Conservation (phyloP, 2,329 filamentous ascomycete species). For the Trichoderma breve region DNA sequence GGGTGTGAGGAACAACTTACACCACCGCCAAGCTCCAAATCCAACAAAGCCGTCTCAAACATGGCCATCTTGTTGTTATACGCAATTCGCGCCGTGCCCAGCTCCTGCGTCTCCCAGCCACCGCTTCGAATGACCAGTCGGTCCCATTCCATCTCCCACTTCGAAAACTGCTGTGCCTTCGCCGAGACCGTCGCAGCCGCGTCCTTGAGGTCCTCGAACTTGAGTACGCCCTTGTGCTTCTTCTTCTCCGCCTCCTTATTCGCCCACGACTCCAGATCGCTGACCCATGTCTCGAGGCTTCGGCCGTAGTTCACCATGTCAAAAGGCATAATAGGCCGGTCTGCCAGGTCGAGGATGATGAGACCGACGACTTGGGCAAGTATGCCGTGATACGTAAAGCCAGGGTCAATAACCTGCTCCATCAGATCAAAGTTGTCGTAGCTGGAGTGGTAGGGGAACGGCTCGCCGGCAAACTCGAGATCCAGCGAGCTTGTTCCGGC, state of each 20-base stretch:
- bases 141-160: slow-evolving; percentile 78
- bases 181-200: slow-evolving; percentile 60
- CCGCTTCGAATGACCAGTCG: slow-evolving; percentile 65
- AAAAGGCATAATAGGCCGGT: slow-evolving; percentile 78
- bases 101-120: slow-evolving; percentile 70
- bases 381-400: slow-evolving; percentile 74
- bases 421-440: slow-evolving; percentile 93
- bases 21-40: slow-evolving; percentile 68
- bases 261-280: slow-evolving; percentile 65
- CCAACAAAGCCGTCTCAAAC: slow-evolving; percentile 82
- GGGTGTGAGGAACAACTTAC: slow-evolving; percentile 53
- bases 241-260: slow-evolving; percentile 48
- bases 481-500: slow-evolving; percentile 86
- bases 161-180: slow-evolving; percentile 58
- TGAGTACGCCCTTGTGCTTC: slow-evolving; percentile 23
- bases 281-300: slow-evolving; percentile 62
- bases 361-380: slow-evolving; percentile 78
- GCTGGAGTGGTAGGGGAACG: slow-evolving; percentile 74
- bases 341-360: slow-evolving; percentile 80
- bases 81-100: slow-evolving; percentile 65
- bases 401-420: slow-evolving; percentile 73
- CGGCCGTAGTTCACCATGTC: slow-evolving; percentile 73
- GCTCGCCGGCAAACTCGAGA: slow-evolving; percentile 68
- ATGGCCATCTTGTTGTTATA: slow-evolving; percentile 77
- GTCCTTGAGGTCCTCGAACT: slow-evolving; percentile 41